Evolutionary conservation across 148 eudicot species (phyloP).

Genomic region (Vaccinium myrtillus): DNA sequence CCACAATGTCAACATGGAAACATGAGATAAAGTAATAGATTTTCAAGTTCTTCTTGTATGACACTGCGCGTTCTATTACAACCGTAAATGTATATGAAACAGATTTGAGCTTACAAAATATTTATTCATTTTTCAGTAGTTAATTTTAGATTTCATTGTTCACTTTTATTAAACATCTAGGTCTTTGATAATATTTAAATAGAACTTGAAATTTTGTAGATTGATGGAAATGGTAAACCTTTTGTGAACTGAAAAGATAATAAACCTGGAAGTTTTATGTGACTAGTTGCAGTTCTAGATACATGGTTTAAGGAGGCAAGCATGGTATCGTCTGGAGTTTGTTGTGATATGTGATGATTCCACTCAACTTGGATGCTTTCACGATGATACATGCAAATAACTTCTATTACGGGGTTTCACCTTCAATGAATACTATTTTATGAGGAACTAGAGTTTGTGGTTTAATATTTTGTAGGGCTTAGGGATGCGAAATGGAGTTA

Average conservation of each 20-base stretch:
- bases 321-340: background rate
- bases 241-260: background rate
- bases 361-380: background rate
- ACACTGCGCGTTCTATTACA: background rate
- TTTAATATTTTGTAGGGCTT: constrained; percentile 57
- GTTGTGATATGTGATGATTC: background rate
- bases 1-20: background rate
- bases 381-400: background rate
- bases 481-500: constrained; percentile 79
- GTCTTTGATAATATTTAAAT: background rate
- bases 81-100: background rate
- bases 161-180: no score
- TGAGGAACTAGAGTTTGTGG: background rate
- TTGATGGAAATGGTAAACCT: background rate
- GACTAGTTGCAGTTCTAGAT: background rate
- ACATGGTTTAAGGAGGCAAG: background rate
- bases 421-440: background rate
- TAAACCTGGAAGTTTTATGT: background rate
- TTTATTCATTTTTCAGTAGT: background rate
- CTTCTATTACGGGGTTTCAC: background rate
- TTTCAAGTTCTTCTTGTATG: background rate
- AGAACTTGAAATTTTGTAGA: background rate
- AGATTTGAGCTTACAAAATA: background rate
- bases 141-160: no score
- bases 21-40: background rate